Conservation (phyloP, 2,329 filamentous ascomycete genomes). For the Ceratocystiopsis minuta region DNA sequence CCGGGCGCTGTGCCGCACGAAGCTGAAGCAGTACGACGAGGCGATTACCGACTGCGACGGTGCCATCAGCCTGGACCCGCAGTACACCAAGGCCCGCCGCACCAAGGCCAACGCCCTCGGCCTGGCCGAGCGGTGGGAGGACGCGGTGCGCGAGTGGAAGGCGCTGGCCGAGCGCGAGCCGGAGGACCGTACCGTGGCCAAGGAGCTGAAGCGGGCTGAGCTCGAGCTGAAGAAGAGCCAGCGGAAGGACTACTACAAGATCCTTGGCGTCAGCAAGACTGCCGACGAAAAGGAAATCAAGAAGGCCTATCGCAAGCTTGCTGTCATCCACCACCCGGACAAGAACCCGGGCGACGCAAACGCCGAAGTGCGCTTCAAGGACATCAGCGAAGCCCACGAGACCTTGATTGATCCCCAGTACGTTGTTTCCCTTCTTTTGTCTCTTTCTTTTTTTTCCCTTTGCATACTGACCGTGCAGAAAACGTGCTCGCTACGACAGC, state of each 20-base stretch:
- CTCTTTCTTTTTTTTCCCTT: not conserved
- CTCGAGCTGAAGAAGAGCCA: conserved; percentile 94
- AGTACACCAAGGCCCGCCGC: conserved; percentile 80
- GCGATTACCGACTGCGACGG: conserved; percentile 76
- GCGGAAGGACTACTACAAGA: conserved; percentile 98
- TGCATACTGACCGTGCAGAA: conserved; percentile 31
- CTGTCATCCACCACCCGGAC: conserved; percentile 87
- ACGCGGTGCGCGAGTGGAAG: conserved; percentile 79
- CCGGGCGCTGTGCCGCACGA: conserved; percentile 66
- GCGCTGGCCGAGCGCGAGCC: conserved; percentile 67
- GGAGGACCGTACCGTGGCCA: conserved; percentile 58
- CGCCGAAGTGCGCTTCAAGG: conserved; percentile 89
- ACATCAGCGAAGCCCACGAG: conserved; percentile 93
- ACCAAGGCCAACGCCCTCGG: conserved; percentile 84
- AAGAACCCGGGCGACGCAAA: conserved; percentile 81
- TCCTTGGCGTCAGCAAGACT: conserved; percentile 73
- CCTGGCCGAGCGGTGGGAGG: conserved; percentile 77
- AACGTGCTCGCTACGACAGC: conserved; percentile 77
- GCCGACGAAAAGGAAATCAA: conserved; percentile 76
- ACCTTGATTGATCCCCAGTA: conserved; percentile 85
- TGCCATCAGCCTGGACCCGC: conserved; percentile 65
- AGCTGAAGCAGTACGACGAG: conserved; percentile 65
- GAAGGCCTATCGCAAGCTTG: conserved; percentile 89
- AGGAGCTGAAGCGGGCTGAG: conserved; percentile 79
- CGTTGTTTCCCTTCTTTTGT: conserved; percentile 19